Conservation (phyloP, 148 eudicot genomes). For the Cornus suecica region DNA sequence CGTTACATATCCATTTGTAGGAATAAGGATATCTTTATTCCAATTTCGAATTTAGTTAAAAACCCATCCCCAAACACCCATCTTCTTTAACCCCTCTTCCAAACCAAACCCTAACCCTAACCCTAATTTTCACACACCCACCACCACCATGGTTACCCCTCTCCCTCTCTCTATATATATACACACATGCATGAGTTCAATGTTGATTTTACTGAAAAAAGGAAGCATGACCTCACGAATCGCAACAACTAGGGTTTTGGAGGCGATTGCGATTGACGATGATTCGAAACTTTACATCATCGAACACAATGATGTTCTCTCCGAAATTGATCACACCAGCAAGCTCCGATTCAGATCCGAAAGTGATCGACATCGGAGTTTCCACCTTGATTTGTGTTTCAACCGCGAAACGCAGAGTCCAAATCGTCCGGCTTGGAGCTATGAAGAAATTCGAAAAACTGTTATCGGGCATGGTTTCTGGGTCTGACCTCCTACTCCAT, state of each 20-base stretch:
- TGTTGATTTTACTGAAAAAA: constrained; percentile 22
- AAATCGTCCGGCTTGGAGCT: constrained; percentile 36
- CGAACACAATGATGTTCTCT: constrained; percentile 25
- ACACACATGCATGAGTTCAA: neutral
- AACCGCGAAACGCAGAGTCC: constrained; percentile 28
- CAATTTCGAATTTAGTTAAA: too few relatives aligned
- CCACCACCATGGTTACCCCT: too few relatives aligned
- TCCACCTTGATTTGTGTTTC: constrained; percentile 29
- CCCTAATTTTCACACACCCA: too few relatives aligned
- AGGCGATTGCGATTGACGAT: constrained; percentile 7
- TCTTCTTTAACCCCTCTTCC: too few relatives aligned
- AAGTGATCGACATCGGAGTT: constrained; percentile 18
- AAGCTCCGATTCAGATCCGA: constrained; percentile 10
- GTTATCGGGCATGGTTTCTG: too few relatives aligned
- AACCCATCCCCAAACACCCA: too few relatives aligned
- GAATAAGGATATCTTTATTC: too few relatives aligned
- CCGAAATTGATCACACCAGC: constrained; percentile 20
- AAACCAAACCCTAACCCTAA: too few relatives aligned
- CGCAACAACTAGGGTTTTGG: constrained; percentile 29
- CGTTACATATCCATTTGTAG: too few relatives aligned
- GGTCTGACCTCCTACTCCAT: too few relatives aligned
- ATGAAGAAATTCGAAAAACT: constrained; percentile 25
- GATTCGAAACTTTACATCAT: constrained; percentile 26
- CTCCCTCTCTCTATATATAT: too few relatives aligned
- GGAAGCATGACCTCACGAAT: constrained; percentile 24